Conservation (phyloP, 768 basidiomycete species). For the Kwoniella sp. region DNA sequence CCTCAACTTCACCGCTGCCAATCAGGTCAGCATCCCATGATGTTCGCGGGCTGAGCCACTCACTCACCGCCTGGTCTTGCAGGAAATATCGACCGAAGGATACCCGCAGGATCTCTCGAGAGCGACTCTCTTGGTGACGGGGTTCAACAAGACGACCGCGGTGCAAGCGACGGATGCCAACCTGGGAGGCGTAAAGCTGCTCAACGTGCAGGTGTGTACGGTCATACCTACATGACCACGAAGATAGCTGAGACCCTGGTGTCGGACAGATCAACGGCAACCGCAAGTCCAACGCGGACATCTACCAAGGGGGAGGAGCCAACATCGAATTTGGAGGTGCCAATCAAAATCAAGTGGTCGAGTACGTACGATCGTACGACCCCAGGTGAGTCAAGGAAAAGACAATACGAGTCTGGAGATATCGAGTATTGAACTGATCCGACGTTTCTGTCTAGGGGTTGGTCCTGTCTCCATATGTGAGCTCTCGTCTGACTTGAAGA, state of each 20-base stretch:
- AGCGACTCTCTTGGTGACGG: slow-evolving; percentile 66
- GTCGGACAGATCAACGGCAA: slow-evolving; percentile 65
- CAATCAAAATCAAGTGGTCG: slow-evolving; percentile 67
- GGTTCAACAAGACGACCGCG: slow-evolving; percentile 55
- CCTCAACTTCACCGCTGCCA: slow-evolving; percentile 61
- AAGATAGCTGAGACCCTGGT: not conserved
- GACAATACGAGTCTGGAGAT: not conserved
- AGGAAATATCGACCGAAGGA: slow-evolving; percentile 77
- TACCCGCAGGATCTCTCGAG: slow-evolving; percentile 66
- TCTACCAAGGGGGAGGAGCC: slow-evolving; percentile 60
- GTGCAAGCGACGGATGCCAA: slow-evolving; percentile 66
- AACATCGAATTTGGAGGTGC: slow-evolving; percentile 82
- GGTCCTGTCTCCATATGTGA: slow-evolving; percentile 74
- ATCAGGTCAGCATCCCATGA: slow-evolving; percentile 43
- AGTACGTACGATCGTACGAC: slow-evolving; percentile 70
- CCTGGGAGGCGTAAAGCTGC: slow-evolving; percentile 57
- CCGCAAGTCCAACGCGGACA: slow-evolving; percentile 55
- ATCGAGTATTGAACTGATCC: no score
- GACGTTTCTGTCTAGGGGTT: slow-evolving; percentile 55
- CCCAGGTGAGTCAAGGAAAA: slow-evolving; percentile 50
- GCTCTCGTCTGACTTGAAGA: not conserved
- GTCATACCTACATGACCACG: not conserved
- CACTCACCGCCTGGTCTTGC: slow-evolving; percentile 25
- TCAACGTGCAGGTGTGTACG: slow-evolving; percentile 60
- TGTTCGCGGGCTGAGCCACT: not conserved